These are phyloP conservation scores for Phallus indusiatus DNA, from an alignment of 768 basidiomycete genomes.

Conservation along the genomic window DNA sequence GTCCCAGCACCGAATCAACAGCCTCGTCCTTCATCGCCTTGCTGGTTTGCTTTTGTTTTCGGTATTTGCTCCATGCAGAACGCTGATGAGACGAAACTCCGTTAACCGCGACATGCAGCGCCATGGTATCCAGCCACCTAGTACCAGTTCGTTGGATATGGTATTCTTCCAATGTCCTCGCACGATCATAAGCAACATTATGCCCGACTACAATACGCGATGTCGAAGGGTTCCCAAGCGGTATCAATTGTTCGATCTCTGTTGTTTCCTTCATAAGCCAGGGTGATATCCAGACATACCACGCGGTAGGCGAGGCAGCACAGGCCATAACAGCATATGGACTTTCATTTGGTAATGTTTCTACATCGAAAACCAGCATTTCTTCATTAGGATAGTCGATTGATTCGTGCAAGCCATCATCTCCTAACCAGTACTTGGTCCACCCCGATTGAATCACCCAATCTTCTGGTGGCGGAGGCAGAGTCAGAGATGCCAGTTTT, in stretches of 20 bases:
- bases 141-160: constrained; percentile 51
- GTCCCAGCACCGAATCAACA: constrained; percentile 47
- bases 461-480: constrained; percentile 53
- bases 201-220: constrained; percentile 81
- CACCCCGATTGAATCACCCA: constrained; percentile 62
- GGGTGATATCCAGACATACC: constrained; percentile 97
- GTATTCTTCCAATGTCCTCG: constrained; percentile 79
- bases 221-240: constrained; percentile 45
- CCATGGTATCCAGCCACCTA: constrained; percentile 90
- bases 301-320: constrained; percentile 71
- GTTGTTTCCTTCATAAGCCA: constrained; percentile 69
- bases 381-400: constrained; percentile 64
- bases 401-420: constrained; percentile 65
- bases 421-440: constrained; percentile 69
- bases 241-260: constrained; percentile 55
- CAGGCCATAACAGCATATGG: constrained; percentile 83
- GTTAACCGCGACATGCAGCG: constrained; percentile 85
- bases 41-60: constrained; percentile 53
- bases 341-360: constrained; percentile 78
- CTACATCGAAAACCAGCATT: constrained; percentile 86
- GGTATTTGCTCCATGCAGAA: constrained; percentile 83
- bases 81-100: constrained; percentile 94
- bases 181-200: constrained; percentile 91
- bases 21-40: constrained; percentile 44
- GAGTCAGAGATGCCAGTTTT: constrained; percentile 35